Evolutionary conservation across 169 alveolate species (phyloP), one percentile per base, ranked within the genome.

Genomic region (Toxoplasma gondii): DNA sequence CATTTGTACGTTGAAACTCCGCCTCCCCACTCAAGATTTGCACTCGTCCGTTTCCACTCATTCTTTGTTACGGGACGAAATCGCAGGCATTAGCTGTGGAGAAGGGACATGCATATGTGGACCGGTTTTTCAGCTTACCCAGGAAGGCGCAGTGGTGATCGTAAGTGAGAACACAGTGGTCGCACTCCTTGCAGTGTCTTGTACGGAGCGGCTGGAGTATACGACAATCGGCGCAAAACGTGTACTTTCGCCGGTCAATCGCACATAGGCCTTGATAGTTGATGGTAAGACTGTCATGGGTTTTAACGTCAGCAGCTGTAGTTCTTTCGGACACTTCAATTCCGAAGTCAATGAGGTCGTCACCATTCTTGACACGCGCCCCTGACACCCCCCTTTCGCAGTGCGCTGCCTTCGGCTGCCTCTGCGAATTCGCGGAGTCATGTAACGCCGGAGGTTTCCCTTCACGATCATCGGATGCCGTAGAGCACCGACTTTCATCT

Each of bases 111-210:
- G 58, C 12, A 49, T 49, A 9, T 49, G 0, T 17, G 22, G 58
- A 5, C 58, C 58, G 22, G 4, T 49, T 49, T 0, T 49, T 49
- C 58, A 19, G 95, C 88, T 74, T 93, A 27, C 97, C 97, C 0
- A 97, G 39, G 96, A 97, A 97, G 84, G 97, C 96, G 92, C 98
- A 97, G 88, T 97, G 98, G 93, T 97, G 98, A 86, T 97, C 98
- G 67, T 93, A 94, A 24, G 96, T 86, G 39, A 96, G 95, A 34
- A 95, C 95, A 69, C 98, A 97, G 64, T 94, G 95, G 49, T 95
- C 96, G 93, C 98, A 97, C 45, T 92, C 91, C 80, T 67, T 54
- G 58, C 98, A 97, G 93, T 97, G 98, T 44, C 96, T 88, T 38
- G 98, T 86, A 44, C 97, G 94, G 10, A 86, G 84, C 27, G 97